Percentiles rank a stretch among this genome's conserved stretches.
Evolutionary conservation across 1,284 basidiomycete genomes (phyloP).

Genomic region (Cryptococcus depauperatus): DNA sequence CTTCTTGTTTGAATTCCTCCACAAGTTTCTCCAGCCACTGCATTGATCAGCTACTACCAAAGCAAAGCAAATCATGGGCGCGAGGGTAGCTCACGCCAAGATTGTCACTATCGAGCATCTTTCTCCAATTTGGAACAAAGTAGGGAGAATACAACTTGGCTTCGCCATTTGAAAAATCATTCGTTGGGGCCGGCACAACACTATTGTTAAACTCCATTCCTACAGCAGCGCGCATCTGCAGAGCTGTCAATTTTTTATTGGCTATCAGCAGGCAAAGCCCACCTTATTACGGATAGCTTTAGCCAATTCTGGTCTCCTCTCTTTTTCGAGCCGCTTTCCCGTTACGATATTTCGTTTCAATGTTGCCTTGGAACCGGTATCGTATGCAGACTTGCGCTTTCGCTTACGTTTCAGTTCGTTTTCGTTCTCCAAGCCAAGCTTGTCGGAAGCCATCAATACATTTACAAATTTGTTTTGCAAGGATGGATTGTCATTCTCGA

Average conservation of each 20-base stretch:
- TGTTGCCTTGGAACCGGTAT: neutral
- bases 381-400: neutral
- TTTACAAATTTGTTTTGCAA: neutral
- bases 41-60: neutral
- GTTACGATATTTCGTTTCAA: constrained; percentile 14
- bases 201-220: constrained; percentile 1
- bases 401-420: constrained; percentile 8
- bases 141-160: neutral
- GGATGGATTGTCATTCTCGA: neutral
- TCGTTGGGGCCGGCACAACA: neutral
- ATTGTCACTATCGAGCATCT: constrained; percentile 6
- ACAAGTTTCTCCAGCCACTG: constrained; percentile 8
- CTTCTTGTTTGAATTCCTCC: constrained; percentile 4
- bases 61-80: no score
- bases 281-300: constrained; percentile 19
- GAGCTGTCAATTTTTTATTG: no score
- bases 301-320: constrained; percentile 16
- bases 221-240: neutral
- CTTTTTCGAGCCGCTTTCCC: constrained; percentile 25
- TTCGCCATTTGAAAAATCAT: neutral
- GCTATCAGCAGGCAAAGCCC: neutral
- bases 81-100: constrained; percentile 5
- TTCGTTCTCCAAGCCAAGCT: no score
- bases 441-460: neutral
- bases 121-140: constrained; percentile 13